Base-by-base conservation (phyloP, 2,329 filamentous ascomycete species). In the Parascedosporium putredinis region DNA sequence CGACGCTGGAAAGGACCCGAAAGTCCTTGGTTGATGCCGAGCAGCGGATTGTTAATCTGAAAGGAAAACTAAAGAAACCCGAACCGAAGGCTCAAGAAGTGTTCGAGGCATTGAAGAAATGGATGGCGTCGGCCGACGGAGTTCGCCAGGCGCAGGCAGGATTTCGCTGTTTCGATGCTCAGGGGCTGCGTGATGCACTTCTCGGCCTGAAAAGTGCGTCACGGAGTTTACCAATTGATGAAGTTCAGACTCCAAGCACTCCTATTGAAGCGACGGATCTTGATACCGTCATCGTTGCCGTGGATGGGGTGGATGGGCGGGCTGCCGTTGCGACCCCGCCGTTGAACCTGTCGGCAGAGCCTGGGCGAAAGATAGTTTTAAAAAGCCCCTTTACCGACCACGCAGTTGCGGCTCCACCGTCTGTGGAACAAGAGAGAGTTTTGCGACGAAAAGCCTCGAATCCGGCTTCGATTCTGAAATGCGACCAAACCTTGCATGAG, bases 381-480 rank as follows among this genome's bases (percentile, higher is more conserved):
- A 52, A 60, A 34, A 65, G 63, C 45, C 65, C 64, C 1, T 54
- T 53, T 24, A 45, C 51, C 5, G 51, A 56, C 24, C 44, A 50
- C 3, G 16, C 51, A n/a, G 57, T 56, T 7, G 58, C 58, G 2
- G 54, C 53, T 5, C 59, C 62, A 5, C 61, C 57, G n/a, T 66
- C 66, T 1, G 50, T 68, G 27, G 53, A 60, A 43, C 62, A 69
- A 44, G 67, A 70, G 52, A 63, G 67, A 52, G 54, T 56, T 10
- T 60, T 61, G 20, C 61, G 67, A 24, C 58, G 67, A 29, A 62
- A 60, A 45, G 56, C 56, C 3, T 52, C 38, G 4, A 53, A 55
- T 12, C 60, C 63, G 5, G 62, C 60, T 1, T 63, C 67, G 1
- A 69, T 69, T 23, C 46, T 70, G 25, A 67, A 66, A 40, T 53